Conservation (phyloP, 2,329 filamentous ascomycete genomes). For the Graphilbum sp. region DNA sequence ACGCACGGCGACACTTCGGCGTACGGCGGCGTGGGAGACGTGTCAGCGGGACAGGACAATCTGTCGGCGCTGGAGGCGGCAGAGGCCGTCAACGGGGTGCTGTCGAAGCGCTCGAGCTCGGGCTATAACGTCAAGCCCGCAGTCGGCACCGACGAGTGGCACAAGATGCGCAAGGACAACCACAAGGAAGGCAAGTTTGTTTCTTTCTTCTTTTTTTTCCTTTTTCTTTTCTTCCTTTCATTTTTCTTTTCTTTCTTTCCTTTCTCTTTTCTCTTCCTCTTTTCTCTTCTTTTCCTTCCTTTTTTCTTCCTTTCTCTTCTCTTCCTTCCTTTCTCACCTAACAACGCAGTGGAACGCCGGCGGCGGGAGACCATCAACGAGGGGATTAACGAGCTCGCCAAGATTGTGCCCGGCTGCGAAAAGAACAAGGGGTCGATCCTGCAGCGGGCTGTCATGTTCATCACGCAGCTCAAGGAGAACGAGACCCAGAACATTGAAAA, state of each 20-base stretch:
- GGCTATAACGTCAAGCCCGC: conserved; percentile 46
- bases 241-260: conserved; percentile 1
- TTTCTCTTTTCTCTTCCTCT: no score
- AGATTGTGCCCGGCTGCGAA: conserved; percentile 93
- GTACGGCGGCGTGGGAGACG: conserved; percentile 16
- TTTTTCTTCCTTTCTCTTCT: not conserved
- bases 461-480: conserved; percentile 85
- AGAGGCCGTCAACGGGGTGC: conserved; percentile 8
- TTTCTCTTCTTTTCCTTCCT: no score
- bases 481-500: conserved; percentile 89
- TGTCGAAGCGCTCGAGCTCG: conserved; percentile 5
- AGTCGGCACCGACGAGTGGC: conserved; percentile 96
- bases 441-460: conserved; percentile 84
- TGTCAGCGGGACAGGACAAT: conserved; percentile 8
- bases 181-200: conserved; percentile 77
- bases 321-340: conserved; percentile 4
- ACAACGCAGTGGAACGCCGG: conserved; percentile 65
- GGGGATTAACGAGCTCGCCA: conserved; percentile 93
- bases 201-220: not conserved
- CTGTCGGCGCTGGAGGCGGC: conserved; percentile 9
- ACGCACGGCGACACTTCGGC: conserved; percentile 8
- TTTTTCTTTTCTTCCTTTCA: not conserved
- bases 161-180: conserved; percentile 91
- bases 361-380: conserved; percentile 97
- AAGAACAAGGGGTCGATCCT: conserved; percentile 98